Conservation (phyloP, 2,329 filamentous ascomycete species). For the Davidsoniella eucalypti region DNA sequence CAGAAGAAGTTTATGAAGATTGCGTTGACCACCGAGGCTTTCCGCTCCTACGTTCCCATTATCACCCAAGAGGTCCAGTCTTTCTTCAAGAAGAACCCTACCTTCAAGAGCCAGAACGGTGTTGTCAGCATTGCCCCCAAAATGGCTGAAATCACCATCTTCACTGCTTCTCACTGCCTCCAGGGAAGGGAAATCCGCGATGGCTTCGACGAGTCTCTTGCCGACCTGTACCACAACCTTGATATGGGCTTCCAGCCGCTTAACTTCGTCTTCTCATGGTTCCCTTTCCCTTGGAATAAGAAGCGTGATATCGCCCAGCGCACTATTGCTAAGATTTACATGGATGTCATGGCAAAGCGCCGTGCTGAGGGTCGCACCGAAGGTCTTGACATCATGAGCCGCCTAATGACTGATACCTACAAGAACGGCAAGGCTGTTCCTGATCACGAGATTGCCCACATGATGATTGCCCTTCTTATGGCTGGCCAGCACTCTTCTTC, state of each 20-base stretch:
- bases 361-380: constrained; percentile 35
- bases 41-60: constrained; percentile 60
- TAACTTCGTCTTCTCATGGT: constrained; percentile 84
- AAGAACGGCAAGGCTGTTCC: constrained; percentile 68
- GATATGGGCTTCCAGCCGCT: constrained; percentile 80
- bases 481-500: constrained; percentile 81
- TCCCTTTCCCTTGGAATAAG: constrained; percentile 74
- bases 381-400: constrained; percentile 70
- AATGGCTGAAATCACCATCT: constrained; percentile 79
- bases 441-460: constrained; percentile 72
- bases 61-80: constrained; percentile 58
- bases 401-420: constrained; percentile 71
- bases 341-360: constrained; percentile 62
- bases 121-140: constrained; percentile 54
- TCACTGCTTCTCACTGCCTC: constrained; percentile 70
- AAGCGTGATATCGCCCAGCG: constrained; percentile 63
- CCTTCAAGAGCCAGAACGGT: constrained; percentile 53
- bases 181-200: constrained; percentile 71
- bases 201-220: constrained; percentile 66
- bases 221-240: constrained; percentile 70
- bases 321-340: constrained; percentile 68
- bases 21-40: constrained; percentile 57
- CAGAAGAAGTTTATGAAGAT: constrained; percentile 91
- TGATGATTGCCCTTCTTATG: constrained; percentile 91
- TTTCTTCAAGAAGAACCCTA: constrained; percentile 51